These are phyloP conservation scores for Linderina pennispora DNA, from an alignment of 192 early-diverging fungal species.

Conservation along the genomic window DNA sequence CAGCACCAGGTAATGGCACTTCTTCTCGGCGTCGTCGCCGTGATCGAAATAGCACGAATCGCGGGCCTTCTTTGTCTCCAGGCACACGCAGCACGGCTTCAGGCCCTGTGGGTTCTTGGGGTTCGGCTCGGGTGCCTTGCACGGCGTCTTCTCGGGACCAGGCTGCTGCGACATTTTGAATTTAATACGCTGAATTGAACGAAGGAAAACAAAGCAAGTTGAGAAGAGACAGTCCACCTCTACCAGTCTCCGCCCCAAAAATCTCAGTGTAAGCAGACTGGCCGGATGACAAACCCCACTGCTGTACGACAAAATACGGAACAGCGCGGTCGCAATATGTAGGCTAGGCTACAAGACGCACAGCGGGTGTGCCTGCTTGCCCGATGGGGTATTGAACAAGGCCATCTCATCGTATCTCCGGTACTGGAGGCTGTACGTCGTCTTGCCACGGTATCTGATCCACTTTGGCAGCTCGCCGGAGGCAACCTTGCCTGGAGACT, in stretches of 20 bases:
- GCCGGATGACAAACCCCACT: too few relatives aligned
- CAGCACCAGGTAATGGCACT: conserved; percentile 81
- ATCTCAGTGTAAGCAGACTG: too few relatives aligned
- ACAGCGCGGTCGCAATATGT: too few relatives aligned
- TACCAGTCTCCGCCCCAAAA: too few relatives aligned
- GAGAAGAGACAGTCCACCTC: too few relatives aligned
- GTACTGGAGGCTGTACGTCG: too few relatives aligned
- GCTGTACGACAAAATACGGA: too few relatives aligned
- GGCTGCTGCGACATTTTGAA: too few relatives aligned
- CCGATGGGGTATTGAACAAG: conserved; percentile 8
- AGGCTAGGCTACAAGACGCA: not conserved
- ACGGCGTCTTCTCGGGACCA: too few relatives aligned
- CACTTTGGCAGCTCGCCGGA: conserved; percentile 6
- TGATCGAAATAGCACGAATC: conserved; percentile 83
- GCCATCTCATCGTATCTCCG: too few relatives aligned
- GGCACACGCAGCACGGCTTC: conserved; percentile 97
- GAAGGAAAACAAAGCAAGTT: too few relatives aligned
- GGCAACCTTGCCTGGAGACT: conserved; percentile 3
- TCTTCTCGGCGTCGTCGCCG: conserved; percentile 67
- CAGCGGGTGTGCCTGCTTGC: not conserved
- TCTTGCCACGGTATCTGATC: not conserved
- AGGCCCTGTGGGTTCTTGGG: conserved; percentile 15
- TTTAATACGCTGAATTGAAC: not conserved
- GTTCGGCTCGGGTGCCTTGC: not conserved
- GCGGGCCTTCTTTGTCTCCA: conserved; percentile 86